phyloP scores from a whole-genome alignment of 2,329 filamentous ascomycete species.

The Torrubiella hemipterigena region DNA sequence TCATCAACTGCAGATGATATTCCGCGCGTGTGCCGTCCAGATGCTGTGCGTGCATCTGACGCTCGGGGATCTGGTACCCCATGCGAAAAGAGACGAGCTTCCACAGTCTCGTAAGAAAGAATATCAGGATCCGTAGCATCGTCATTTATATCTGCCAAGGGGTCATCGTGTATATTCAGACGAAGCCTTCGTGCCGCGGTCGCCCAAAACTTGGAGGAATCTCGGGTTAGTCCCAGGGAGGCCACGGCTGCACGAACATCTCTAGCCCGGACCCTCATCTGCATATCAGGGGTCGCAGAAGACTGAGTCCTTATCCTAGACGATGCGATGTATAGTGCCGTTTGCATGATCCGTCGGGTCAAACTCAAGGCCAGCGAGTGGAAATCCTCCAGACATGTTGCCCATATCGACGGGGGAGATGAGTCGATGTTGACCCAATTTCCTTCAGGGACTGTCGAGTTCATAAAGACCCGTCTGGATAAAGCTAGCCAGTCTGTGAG shows the following conservation, averaged over 20 bases:
- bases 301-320: constrained; percentile 49
- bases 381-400: constrained; percentile 67
- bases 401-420: constrained; percentile 57
- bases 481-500: constrained; percentile 49
- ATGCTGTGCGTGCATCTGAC: no score
- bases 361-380: constrained; percentile 54
- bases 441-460: constrained; percentile 43
- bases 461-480: constrained; percentile 65
- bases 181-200: constrained; percentile 35
- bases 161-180: constrained; percentile 32
- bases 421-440: constrained; percentile 56
- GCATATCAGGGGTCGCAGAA: constrained; percentile 15
- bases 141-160: no score
- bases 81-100: no score
- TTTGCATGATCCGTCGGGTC: constrained; percentile 58
- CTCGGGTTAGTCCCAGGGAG: constrained; percentile 29
- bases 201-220: constrained; percentile 32
- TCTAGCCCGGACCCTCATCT: constrained; percentile 22
- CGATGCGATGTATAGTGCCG: constrained; percentile 57
- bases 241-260: constrained; percentile 38
- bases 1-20: no score
- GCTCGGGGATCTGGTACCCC: no score
- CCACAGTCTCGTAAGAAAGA: constrained; percentile 35
- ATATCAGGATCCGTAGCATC: no score
- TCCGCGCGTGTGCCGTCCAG: no score